A percentile compares a stretch with the other conserved stretches of the same genome.
phyloP scores from a whole-genome alignment of 306 rosid genomes.

The Sicyos edulis region DNA sequence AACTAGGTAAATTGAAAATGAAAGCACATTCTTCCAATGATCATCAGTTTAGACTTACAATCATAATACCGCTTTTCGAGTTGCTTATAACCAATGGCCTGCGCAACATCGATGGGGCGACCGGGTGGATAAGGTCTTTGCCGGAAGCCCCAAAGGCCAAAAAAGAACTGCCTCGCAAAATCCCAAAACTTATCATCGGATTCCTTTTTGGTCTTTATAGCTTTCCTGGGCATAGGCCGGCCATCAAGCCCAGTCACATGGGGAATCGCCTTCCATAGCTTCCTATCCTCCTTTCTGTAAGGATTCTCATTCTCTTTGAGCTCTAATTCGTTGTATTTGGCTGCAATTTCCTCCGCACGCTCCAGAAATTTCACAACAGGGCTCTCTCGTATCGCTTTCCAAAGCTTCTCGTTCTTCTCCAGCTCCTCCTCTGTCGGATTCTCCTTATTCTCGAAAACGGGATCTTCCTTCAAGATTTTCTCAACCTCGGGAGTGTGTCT shows the following conservation, averaged over 20 bases:
- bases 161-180: slow-evolving; percentile 67
- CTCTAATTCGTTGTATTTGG: slow-evolving; percentile 52
- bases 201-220: slow-evolving; percentile 35
- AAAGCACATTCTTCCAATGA: slow-evolving; percentile 4
- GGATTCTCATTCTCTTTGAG: slow-evolving; percentile 58
- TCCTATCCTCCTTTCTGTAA: slow-evolving; percentile 46
- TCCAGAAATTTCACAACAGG: slow-evolving; percentile 54
- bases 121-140: slow-evolving; percentile 81
- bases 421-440: slow-evolving; percentile 61
- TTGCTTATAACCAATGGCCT: slow-evolving; percentile 75
- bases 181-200: slow-evolving; percentile 79
- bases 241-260: slow-evolving; percentile 72
- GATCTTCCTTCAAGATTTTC: slow-evolving; percentile 43
- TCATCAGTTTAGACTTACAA: slow-evolving; percentile 43
- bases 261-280: slow-evolving; percentile 62
- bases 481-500: slow-evolving; percentile 76
- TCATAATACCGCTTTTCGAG: slow-evolving; percentile 84
- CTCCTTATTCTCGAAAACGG: slow-evolving; percentile 42
- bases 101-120: slow-evolving; percentile 86
- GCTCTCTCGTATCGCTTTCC: slow-evolving; percentile 37
- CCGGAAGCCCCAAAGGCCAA: slow-evolving; percentile 77
- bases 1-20: background rate
- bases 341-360: slow-evolving; percentile 52
- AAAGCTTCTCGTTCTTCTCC: slow-evolving; percentile 43
- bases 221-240: slow-evolving; percentile 78